Percentiles rank a stretch among this genome's conserved stretches.
Conservation (phyloP, 176 grass and related monocot species). For the Rhynchospora breviuscula region DNA sequence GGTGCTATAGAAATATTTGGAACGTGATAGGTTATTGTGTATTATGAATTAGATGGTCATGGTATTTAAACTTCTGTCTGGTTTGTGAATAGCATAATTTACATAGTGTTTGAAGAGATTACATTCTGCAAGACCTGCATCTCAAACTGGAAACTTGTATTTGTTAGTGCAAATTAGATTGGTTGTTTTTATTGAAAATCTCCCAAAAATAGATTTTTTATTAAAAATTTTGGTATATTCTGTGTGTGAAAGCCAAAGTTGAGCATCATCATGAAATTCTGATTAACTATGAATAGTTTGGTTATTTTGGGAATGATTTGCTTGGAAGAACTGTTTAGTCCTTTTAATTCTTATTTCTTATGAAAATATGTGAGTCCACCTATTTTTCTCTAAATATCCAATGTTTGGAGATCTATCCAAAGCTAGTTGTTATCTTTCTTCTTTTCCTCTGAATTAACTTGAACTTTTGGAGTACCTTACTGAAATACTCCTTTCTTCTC, state of each 20-base stretch:
- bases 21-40: neutral
- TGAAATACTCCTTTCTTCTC: neutral
- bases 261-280: neutral
- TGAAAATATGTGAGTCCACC: neutral
- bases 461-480: neutral
- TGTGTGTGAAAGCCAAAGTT: neutral
- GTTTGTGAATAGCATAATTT: neutral
- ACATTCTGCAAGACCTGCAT: neutral
- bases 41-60: neutral
- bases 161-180: neutral
- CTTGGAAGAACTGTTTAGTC: neutral
- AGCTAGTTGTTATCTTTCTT: neutral
- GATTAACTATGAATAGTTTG: neutral
- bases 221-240: neutral
- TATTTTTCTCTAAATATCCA: neutral
- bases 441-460: neutral
- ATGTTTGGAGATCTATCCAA: neutral
- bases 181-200: neutral
- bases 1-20: neutral
- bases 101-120: neutral
- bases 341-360: neutral
- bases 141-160: neutral
- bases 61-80: neutral
- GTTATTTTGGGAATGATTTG: neutral
- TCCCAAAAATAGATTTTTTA: neutral